A percentile compares a stretch with the other conserved stretches of the same genome.
Evolutionary conservation across 257 asterid species (phyloP).

Genomic region (Lantana camara): DNA sequence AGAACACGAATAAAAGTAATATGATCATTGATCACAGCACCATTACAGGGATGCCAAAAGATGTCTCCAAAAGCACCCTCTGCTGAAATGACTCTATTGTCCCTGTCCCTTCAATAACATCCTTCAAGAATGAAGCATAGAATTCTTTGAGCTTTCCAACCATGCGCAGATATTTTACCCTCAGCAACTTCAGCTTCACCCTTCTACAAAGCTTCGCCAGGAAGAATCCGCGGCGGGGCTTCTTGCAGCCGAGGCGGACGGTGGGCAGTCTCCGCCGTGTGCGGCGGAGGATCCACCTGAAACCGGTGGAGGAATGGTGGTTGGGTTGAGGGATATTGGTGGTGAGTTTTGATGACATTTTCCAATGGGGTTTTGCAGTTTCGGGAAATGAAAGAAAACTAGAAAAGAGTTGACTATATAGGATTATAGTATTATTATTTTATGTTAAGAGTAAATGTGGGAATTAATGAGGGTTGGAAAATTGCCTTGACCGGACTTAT

Average conservation of each 20-base stretch:
- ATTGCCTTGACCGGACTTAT: too few relatives aligned
- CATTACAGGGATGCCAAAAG: constrained; percentile 51
- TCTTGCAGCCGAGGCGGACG: too few relatives aligned
- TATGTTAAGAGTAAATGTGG: too few relatives aligned
- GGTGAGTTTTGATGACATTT: too few relatives aligned
- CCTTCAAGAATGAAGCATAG: constrained; percentile 37
- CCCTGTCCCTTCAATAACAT: constrained; percentile 36
- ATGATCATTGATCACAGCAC: too few relatives aligned
- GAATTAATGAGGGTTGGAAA: too few relatives aligned
- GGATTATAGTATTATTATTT: too few relatives aligned
- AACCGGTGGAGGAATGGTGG: constrained; percentile 22
- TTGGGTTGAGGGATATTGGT: background rate
- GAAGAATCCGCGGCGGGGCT: constrained; percentile 31
- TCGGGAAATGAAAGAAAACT: too few relatives aligned
- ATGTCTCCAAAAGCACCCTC: constrained; percentile 39
- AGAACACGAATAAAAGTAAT: too few relatives aligned
- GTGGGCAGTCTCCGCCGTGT: too few relatives aligned
- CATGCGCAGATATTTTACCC: constrained; percentile 37
- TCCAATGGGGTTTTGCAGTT: too few relatives aligned
- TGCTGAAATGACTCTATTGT: constrained; percentile 43
- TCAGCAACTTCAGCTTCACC: constrained; percentile 43
- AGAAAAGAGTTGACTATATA: too few relatives aligned
- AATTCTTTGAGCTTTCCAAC: constrained; percentile 48
- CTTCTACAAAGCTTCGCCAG: constrained; percentile 42
- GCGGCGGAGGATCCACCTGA: constrained; percentile 23